Evolutionary conservation across 495 filamentous ascomycete species (phyloP).

Genomic region (Neurospora sp.): DNA sequence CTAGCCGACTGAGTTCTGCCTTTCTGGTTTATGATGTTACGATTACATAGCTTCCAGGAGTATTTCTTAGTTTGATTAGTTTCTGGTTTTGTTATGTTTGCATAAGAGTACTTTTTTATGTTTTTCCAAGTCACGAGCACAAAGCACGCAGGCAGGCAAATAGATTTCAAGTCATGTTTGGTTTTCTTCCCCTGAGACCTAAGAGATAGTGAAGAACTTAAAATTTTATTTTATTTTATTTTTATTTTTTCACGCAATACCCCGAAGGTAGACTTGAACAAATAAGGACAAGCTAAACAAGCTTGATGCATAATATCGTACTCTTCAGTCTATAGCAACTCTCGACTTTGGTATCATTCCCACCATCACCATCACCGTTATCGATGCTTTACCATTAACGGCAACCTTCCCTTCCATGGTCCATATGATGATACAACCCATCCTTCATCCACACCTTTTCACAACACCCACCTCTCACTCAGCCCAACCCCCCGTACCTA

Average conservation of each 20-base stretch:
- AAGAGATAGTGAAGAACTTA: not conserved
- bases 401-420: not conserved
- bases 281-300: not conserved
- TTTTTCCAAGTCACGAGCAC: not conserved
- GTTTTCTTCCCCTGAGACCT: not conserved
- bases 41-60: not conserved
- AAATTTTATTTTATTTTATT: not conserved
- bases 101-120: not conserved
- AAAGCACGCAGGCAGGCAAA: not conserved
- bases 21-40: not conserved
- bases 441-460: not conserved
- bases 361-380: not conserved
- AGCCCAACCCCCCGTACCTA: not conserved
- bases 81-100: not conserved
- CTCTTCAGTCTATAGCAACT: not conserved
- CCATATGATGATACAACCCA: not conserved
- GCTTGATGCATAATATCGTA: not conserved
- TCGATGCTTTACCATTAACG: not conserved
- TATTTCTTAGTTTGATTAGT: not conserved
- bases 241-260: no score
- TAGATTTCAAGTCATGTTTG: not conserved
- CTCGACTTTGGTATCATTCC: not conserved
- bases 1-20: not conserved
- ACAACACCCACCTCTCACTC: not conserved
- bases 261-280: not conserved